A percentile compares a stretch with the other conserved stretches of the same genome.
Conservation (phyloP, 768 basidiomycete genomes). For the Boletus subparvulus region DNA sequence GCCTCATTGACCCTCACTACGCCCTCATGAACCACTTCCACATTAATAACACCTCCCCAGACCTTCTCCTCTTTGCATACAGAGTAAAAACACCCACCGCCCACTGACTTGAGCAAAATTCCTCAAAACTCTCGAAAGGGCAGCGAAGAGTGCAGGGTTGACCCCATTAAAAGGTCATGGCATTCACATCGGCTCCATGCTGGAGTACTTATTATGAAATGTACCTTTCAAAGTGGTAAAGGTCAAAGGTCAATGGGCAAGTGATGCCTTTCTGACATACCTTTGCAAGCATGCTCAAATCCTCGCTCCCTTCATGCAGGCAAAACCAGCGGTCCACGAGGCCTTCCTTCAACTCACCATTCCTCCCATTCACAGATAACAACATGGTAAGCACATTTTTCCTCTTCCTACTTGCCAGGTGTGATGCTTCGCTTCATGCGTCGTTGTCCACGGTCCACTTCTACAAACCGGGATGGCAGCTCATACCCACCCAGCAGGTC, state of each 20-base stretch:
- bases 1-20: background rate
- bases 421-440: background rate
- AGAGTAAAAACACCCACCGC: background rate
- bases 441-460: background rate
- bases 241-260: background rate
- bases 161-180: background rate
- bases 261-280: background rate
- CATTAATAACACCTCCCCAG: background rate
- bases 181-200: background rate
- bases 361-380: background rate
- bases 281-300: background rate
- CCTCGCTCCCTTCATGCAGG: background rate
- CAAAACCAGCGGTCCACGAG: background rate
- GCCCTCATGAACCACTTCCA: background rate
- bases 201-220: background rate
- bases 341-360: background rate
- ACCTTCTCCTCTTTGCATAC: background rate
- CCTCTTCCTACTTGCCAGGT: background rate
- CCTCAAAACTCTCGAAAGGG: background rate
- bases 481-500: no score
- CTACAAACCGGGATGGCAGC: no score
- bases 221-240: background rate
- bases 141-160: no score
- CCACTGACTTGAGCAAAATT: background rate
- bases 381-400: rapidly evolving